A percentile compares a stretch with the other conserved stretches of the same genome.
phyloP scores from a whole-genome alignment of 202 grass and related monocot species.

The Zizania palustris region DNA sequence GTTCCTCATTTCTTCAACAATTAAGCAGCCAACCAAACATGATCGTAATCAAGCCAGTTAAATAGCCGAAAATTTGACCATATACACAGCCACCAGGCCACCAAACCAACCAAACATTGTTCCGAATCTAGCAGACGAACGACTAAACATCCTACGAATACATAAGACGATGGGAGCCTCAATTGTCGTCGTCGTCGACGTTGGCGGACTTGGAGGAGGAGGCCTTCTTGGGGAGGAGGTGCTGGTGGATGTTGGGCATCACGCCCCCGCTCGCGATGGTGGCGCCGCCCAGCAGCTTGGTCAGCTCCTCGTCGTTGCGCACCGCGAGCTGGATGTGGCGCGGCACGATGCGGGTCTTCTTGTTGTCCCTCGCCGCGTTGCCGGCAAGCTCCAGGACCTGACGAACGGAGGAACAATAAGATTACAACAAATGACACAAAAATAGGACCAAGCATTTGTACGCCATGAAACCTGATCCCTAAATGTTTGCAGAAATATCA shows the following conservation, averaged over 20 bases:
- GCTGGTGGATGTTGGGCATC: slow-evolving; percentile 87
- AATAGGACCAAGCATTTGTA: not conserved
- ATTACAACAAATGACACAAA: not conserved
- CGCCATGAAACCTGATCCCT: not conserved
- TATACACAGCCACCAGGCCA: slow-evolving; percentile 34
- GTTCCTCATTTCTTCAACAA: slow-evolving; percentile 11
- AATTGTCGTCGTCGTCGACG: slow-evolving; percentile 62
- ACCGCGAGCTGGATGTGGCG: slow-evolving; percentile 79
- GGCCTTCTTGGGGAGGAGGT: slow-evolving; percentile 76
- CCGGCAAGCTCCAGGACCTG: slow-evolving; percentile 67
- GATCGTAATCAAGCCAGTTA: slow-evolving; percentile 18
- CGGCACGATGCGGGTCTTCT: slow-evolving; percentile 80
- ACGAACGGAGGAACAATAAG: accelerated
- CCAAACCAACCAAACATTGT: not conserved
- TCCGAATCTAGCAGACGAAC: not conserved
- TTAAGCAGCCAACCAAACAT: not conserved
- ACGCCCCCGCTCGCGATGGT: slow-evolving; percentile 72
- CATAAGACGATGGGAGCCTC: not conserved
- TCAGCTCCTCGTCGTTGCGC: slow-evolving; percentile 73
- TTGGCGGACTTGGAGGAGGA: slow-evolving; percentile 51
- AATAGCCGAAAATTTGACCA: slow-evolving; percentile 33
- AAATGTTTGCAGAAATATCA: not conserved
- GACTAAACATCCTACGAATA: not conserved
- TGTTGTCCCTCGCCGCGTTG: slow-evolving; percentile 75
- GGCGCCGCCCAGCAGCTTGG: slow-evolving; percentile 50